Conservation (phyloP, 2,329 filamentous ascomycete genomes). For the Fusarium hainanense region DNA sequence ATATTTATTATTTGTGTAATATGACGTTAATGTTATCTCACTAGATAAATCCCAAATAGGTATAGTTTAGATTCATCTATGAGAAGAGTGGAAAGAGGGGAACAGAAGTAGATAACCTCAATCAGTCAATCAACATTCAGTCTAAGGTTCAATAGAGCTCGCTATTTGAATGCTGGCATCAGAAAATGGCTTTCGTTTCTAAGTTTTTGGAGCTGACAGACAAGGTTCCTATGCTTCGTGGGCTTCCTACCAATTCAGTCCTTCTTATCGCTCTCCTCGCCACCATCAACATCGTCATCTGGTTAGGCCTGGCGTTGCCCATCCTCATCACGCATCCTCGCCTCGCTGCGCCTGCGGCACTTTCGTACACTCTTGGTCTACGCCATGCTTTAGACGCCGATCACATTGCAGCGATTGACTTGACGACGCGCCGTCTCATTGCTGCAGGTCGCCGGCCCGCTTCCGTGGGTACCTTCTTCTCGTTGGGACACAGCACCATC, state of each 20-base stretch:
- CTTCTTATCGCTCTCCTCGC: background rate
- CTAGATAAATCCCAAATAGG: too few relatives aligned
- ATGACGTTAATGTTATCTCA: too few relatives aligned
- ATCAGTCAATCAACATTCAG: too few relatives aligned
- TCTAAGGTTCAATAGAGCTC: background rate
- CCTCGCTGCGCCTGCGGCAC: slow-evolving; percentile 69
- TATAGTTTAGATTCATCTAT: too few relatives aligned
- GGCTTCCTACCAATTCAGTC: background rate
- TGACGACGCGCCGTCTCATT: slow-evolving; percentile 91
- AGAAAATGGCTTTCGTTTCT: background rate
- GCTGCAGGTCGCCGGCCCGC: slow-evolving; percentile 87
- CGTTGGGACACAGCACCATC: slow-evolving; percentile 91
- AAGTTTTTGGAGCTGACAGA: background rate
- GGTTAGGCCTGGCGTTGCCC: background rate
- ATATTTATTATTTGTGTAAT: too few relatives aligned
- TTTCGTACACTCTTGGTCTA: slow-evolving; percentile 89
- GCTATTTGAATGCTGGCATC: fast-evolving
- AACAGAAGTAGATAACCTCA: too few relatives aligned
- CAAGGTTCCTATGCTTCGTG: background rate
- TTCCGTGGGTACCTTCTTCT: slow-evolving; percentile 95
- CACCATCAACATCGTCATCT: background rate
- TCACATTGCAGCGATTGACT: slow-evolving; percentile 86
- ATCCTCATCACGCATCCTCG: background rate
- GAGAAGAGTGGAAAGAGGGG: too few relatives aligned
- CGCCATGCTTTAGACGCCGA: slow-evolving; percentile 98